Conservation (phyloP, 2,329 filamentous ascomycete genomes). For the Beauveria bassiana region DNA sequence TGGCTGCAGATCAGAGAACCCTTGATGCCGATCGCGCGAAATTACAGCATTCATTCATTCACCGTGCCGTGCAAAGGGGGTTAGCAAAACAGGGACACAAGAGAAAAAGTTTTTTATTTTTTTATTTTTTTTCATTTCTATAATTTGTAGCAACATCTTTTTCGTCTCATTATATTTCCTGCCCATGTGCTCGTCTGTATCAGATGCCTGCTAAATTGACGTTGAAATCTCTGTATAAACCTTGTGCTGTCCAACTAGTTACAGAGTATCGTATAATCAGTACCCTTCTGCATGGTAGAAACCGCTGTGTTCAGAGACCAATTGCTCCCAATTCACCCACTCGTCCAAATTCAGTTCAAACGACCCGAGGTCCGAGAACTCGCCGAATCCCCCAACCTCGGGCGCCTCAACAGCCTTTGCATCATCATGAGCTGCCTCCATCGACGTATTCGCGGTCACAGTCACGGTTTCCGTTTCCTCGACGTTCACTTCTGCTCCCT, state of each 20-base stretch:
- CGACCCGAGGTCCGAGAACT: slow-evolving; percentile 2
- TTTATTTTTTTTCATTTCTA: too few relatives aligned
- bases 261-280: background rate
- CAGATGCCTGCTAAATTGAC: too few relatives aligned
- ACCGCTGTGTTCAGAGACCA: background rate
- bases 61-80: too few relatives aligned
- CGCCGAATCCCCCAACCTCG: background rate
- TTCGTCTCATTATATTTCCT: too few relatives aligned
- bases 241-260: too few relatives aligned
- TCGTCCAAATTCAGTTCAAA: slow-evolving; percentile 12
- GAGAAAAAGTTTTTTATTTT: too few relatives aligned
- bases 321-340: slow-evolving; percentile 14
- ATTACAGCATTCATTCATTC: too few relatives aligned
- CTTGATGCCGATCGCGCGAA: background rate
- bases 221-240: too few relatives aligned
- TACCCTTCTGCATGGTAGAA: slow-evolving; percentile 1
- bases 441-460: background rate
- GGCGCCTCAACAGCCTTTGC: background rate
- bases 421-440: background rate
- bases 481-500: background rate
- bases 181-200: too few relatives aligned
- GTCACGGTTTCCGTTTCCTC: background rate
- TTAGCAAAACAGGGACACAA: too few relatives aligned
- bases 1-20: background rate
- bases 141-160: too few relatives aligned